Evolutionary conservation across 2,329 filamentous ascomycete species (phyloP).

Genomic region (Exophiala alcalophila): DNA sequence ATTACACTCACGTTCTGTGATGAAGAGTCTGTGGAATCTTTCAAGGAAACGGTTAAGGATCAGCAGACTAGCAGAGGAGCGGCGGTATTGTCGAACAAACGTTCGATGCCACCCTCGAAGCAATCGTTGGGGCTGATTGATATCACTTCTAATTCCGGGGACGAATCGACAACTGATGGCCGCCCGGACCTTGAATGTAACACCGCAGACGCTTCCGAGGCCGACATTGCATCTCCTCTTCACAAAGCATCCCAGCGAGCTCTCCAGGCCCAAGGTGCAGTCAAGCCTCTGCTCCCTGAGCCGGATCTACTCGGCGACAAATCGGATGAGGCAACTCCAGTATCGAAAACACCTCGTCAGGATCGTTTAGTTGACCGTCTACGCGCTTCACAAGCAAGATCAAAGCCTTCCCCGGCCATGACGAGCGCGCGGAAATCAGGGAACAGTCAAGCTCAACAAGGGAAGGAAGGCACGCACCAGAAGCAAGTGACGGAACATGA

Average conservation of each 20-base stretch:
- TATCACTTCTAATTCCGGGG: slow-evolving; percentile 3
- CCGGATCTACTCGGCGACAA: not conserved
- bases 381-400: slow-evolving; percentile 7
- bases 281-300: not conserved
- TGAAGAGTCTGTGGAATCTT: slow-evolving; percentile 10
- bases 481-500: too few relatives aligned
- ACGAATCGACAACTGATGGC: not conserved
- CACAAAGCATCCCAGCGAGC: slow-evolving; percentile 1
- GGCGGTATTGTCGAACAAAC: not conserved
- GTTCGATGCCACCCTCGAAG: too few relatives aligned
- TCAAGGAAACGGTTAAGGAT: slow-evolving; percentile 3
- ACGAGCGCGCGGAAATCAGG: too few relatives aligned
- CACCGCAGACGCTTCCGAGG: not conserved
- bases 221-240: slow-evolving; percentile 8
- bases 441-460: too few relatives aligned
- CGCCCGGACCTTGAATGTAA: not conserved
- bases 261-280: not conserved
- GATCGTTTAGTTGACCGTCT: slow-evolving; percentile 2
- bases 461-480: too few relatives aligned
- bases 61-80: not conserved
- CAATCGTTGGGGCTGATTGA: slow-evolving; percentile 15
- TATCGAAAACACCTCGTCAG: not conserved
- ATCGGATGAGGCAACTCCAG: not conserved
- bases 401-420: not conserved
- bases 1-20: slow-evolving; percentile 13